phyloP scores from a whole-genome alignment of 106 monocot species.

The Triglochin maritima region DNA sequence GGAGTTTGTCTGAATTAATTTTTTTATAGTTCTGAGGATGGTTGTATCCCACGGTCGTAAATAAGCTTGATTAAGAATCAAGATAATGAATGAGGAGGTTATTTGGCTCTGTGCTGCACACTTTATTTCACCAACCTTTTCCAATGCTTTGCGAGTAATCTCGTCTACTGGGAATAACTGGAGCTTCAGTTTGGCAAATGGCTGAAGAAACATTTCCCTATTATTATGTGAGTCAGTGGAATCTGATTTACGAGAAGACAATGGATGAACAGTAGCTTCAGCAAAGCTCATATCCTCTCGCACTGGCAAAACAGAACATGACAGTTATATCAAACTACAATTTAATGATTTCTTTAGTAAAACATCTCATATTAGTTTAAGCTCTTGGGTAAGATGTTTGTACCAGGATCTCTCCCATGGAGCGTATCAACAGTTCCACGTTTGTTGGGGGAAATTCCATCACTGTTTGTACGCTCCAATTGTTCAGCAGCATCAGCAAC shows the following conservation, averaged over 20 bases:
- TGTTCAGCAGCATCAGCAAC: constrained; percentile 99
- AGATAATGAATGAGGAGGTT: too few species aligned
- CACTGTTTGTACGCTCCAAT: constrained; percentile 44
- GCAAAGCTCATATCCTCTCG: not conserved
- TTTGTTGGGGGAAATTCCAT: constrained; percentile 15
- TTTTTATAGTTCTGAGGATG: too few species aligned
- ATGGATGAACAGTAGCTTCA: constrained; percentile 4
- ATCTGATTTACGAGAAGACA: constrained; percentile 5
- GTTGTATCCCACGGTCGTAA: too few species aligned
- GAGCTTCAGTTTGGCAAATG: constrained; percentile 64
- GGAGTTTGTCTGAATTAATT: too few species aligned
- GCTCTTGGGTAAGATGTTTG: not conserved
- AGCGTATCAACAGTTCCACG: constrained; percentile 13
- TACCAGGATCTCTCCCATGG: constrained; percentile 3
- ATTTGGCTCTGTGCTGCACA: too few species aligned
- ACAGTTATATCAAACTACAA: not conserved
- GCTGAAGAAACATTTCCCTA: constrained; percentile 23
- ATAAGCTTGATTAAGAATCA: too few species aligned
- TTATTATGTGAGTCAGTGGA: constrained; percentile 27
- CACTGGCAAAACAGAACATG: not conserved
- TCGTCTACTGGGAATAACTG: constrained; percentile 88
- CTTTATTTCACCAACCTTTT: constrained; percentile 38
- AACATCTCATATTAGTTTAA: not conserved
- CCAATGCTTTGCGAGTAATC: constrained; percentile 54
- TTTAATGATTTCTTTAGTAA: not conserved